Conservation (phyloP, 202 grass and related monocot genomes). For the Schoenoplectus tabernaemontani region DNA sequence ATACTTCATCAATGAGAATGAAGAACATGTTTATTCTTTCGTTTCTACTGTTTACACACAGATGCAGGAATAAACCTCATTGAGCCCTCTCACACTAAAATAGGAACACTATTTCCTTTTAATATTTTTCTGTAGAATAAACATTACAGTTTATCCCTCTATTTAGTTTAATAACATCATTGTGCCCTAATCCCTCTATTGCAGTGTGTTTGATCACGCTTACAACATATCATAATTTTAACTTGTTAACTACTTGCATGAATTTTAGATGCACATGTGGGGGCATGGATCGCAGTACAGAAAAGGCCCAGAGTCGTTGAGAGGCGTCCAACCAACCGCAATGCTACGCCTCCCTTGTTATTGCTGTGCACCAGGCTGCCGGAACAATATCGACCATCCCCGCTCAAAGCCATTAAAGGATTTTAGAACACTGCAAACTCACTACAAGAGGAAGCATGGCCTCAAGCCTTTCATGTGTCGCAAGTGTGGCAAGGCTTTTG, state of each 20-base stretch:
- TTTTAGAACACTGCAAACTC: slow-evolving; percentile 96
- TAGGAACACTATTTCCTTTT: not conserved
- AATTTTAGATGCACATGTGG: slow-evolving; percentile 97
- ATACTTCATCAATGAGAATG: not conserved
- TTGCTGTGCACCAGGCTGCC: slow-evolving; percentile 84
- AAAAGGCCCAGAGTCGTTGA: slow-evolving; percentile 81
- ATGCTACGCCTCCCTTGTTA: slow-evolving; percentile 98
- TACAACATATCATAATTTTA: not conserved
- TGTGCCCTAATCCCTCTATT: not conserved
- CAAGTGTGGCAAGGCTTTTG: slow-evolving; percentile 91
- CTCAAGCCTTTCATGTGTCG: slow-evolving; percentile 97
- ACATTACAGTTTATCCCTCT: not conserved
- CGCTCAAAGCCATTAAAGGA: slow-evolving; percentile 90
- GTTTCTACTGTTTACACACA: not conserved
- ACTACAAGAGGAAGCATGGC: slow-evolving; percentile 99
- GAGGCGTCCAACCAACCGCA: slow-evolving; percentile 91
- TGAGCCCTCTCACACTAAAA: not conserved
- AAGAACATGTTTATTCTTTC: not conserved
- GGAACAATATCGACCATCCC: slow-evolving; percentile 97
- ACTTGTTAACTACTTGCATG: slow-evolving; percentile 4
- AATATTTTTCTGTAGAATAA: not conserved
- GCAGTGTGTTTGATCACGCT: not conserved
- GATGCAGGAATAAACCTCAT: too few species aligned
- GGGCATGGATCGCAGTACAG: slow-evolving; percentile 96
- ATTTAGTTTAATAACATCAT: not conserved